Percentiles rank a stretch among this genome's conserved stretches.
Evolutionary conservation across 2,329 filamentous ascomycete genomes (phyloP).

Genomic region (Alternaria burnsii): DNA sequence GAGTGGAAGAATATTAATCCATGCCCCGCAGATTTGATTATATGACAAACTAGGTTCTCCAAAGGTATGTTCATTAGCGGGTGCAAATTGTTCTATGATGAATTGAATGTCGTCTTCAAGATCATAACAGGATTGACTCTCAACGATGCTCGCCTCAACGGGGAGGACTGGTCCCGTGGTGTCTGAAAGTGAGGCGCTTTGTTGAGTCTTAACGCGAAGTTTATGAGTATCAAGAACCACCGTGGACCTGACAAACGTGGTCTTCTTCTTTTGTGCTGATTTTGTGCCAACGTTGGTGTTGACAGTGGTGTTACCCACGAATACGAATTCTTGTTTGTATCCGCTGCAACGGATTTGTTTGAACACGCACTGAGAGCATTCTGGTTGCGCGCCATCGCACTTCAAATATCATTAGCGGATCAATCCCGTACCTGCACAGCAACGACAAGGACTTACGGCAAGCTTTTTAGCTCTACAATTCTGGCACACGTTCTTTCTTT

Average conservation of each 20-base stretch:
- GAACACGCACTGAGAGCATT: background rate
- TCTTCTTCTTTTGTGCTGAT: background rate
- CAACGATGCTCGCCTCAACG: too few relatives aligned
- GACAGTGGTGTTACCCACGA: background rate
- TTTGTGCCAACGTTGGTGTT: background rate
- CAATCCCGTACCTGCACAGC: background rate
- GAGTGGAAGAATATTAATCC: background rate
- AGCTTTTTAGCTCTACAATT: background rate
- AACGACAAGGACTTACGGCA: background rate
- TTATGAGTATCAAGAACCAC: too few relatives aligned
- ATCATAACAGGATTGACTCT: too few relatives aligned
- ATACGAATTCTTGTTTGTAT: background rate
- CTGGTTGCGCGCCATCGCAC: background rate
- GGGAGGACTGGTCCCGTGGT: too few relatives aligned
- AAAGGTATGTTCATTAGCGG: background rate
- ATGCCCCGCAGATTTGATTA: background rate
- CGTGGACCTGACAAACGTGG: too few relatives aligned
- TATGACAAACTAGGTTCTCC: background rate
- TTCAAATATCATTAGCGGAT: background rate
- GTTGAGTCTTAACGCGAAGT: too few relatives aligned
- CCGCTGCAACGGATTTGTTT: background rate
- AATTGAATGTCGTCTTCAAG: background rate
- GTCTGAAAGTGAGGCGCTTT: too few relatives aligned
- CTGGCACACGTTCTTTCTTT: background rate
- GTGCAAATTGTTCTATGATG: background rate